These are phyloP conservation scores for Neltuma alba DNA, from an alignment of 306 rosid genomes.

Conservation along the genomic window DNA sequence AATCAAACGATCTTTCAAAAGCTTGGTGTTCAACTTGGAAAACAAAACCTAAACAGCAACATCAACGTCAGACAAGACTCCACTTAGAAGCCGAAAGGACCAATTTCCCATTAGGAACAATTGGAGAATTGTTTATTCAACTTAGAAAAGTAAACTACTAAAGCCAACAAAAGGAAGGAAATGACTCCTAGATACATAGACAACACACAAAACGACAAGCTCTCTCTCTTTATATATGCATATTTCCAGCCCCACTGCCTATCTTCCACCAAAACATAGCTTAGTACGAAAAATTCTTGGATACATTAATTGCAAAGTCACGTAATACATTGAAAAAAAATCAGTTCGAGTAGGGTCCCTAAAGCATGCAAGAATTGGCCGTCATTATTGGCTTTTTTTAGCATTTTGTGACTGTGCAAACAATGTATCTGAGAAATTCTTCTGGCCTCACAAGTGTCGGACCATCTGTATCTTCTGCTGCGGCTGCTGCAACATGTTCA, in stretches of 20 bases:
- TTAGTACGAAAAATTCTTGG: neutral
- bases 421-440: neutral
- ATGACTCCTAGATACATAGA: neutral
- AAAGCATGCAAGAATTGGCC: neutral
- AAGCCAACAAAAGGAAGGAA: neutral
- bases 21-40: neutral
- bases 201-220: neutral
- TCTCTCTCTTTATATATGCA: neutral
- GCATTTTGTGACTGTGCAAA: neutral
- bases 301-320: neutral
- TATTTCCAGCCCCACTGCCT: neutral
- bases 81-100: neutral
- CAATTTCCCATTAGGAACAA: slow-evolving; percentile 5
- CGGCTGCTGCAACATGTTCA: slow-evolving; percentile 36
- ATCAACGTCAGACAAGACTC: neutral
- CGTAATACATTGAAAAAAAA: neutral
- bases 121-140: slow-evolving; percentile 20
- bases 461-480: slow-evolving; percentile 40
- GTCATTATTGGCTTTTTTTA: neutral
- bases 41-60: neutral
- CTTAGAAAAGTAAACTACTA: neutral
- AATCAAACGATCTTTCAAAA: neutral
- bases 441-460: slow-evolving; percentile 7
- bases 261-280: neutral
- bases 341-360: neutral